Evolutionary conservation across 1,284 basidiomycete genomes (phyloP).

Genomic region (Ganoderma multipileum): DNA sequence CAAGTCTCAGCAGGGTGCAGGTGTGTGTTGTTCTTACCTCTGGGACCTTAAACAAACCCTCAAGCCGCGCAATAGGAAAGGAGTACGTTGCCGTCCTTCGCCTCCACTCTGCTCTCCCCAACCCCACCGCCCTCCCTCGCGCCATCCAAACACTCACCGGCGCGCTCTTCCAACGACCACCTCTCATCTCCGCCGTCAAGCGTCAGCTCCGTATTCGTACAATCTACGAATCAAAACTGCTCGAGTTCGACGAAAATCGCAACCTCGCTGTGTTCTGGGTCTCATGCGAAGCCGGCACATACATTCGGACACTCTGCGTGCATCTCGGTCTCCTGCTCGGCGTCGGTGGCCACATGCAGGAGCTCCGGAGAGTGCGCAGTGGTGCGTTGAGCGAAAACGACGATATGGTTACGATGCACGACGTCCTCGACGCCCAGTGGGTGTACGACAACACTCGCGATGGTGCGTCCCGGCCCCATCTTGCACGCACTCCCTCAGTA

Average conservation of each 20-base stretch:
- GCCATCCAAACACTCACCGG: conserved; percentile 97
- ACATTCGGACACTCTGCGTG: conserved; percentile 98
- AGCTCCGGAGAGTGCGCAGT: conserved; percentile 92
- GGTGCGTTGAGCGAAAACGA: conserved; percentile 98
- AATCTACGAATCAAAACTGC: conserved; percentile 94
- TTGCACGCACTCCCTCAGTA: not conserved
- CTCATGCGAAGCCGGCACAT: conserved; percentile 98
- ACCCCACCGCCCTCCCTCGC: conserved; percentile 87
- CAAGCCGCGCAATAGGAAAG: conserved; percentile 71
- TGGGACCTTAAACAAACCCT: not conserved
- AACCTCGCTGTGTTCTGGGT: conserved; percentile 99
- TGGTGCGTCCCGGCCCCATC: conserved; percentile 50
- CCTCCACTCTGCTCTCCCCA: conserved; percentile 85
- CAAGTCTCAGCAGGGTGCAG: conserved; percentile 97
- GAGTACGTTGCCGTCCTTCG: conserved; percentile 98
- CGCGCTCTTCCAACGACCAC: conserved; percentile 98
- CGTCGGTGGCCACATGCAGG: conserved; percentile 99
- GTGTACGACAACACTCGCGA: conserved; percentile 99
- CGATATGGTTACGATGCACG: conserved; percentile 99
- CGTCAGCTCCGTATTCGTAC: conserved; percentile 98
- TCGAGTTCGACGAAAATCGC: conserved; percentile 98
- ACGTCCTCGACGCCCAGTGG: conserved; percentile 99
- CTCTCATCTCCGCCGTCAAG: conserved; percentile 99
- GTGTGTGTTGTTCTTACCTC: conserved; percentile 48
- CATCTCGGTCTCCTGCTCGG: conserved; percentile 95